Evolutionary conservation across 2,329 filamentous ascomycete species (phyloP).

Genomic region (Ophiosphaerella herpotricha): DNA sequence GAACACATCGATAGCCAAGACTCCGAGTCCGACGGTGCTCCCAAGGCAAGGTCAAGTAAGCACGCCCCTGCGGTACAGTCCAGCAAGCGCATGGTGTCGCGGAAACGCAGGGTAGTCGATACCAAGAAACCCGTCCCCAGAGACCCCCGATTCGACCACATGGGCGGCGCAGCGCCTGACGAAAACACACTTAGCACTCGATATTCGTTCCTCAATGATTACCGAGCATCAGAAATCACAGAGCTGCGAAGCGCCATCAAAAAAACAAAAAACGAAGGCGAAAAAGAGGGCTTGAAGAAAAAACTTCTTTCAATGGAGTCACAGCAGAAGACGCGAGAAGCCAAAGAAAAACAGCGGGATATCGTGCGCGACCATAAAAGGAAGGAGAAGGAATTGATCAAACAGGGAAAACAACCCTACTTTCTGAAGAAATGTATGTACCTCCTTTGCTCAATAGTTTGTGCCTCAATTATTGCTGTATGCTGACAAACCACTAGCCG

Average conservation of each 20-base stretch:
- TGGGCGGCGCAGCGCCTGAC: constrained; percentile 59
- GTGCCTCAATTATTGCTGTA: not conserved
- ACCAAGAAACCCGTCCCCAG: constrained; percentile 64
- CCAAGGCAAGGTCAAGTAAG: constrained; percentile 68
- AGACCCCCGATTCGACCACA: constrained; percentile 86
- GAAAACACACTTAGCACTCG: constrained; percentile 67
- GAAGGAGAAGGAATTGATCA: constrained; percentile 82
- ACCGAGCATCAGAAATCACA: constrained; percentile 81
- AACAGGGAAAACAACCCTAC: constrained; percentile 89
- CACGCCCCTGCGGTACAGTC: constrained; percentile 85
- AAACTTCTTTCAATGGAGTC: constrained; percentile 79
- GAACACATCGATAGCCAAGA: constrained; percentile 38
- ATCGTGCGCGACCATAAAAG: constrained; percentile 76
- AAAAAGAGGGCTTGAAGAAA: constrained; percentile 72
- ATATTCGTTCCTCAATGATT: constrained; percentile 87
- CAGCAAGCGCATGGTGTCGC: constrained; percentile 81
- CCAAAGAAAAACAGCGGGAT: constrained; percentile 70
- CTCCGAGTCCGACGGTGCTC: constrained; percentile 40
- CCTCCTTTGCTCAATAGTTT: not conserved
- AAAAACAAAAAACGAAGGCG: constrained; percentile 66
- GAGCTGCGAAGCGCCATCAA: constrained; percentile 71
- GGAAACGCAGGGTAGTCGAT: constrained; percentile 73
- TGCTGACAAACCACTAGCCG: constrained; percentile 54
- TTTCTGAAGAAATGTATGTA: constrained; percentile 77
- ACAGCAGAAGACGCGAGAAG: constrained; percentile 70